Evolutionary conservation across 805 yeast species (phyloP), one percentile per base, ranked within the genome.

Genomic region (Sungouiozyma intestinalis): DNA sequence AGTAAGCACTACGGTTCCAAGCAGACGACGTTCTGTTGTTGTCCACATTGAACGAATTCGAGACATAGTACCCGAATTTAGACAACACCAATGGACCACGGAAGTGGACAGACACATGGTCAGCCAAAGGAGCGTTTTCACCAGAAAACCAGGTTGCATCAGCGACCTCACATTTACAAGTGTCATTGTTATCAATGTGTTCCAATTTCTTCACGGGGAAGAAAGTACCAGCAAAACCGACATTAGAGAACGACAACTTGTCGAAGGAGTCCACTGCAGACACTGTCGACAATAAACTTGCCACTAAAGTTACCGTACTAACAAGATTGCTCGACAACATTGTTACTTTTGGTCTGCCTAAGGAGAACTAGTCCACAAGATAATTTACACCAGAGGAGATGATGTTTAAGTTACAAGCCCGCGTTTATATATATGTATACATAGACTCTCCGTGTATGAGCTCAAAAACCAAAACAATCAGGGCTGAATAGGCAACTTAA

Each of bases 21-120:
- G 64, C 65, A 18, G 69, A 68, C 16, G 69, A 58, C 29, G 68
- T 55, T 37, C 52, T 40, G 31, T 42, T 46, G 42, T 53, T 50
- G 36, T 48, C 45, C n/a, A 56, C 48, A 37, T 44, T 52, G 48
- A 66, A 77, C 21, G 63, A 55, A 3, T 66, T 65, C 14, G 78
- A 50, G n/a, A 68, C 67, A 55, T 78, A 82, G 50, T 65, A 77
- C 4, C 77, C 88, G 55, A 81, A 82, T 49, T 74, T 67, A 43
- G 64, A 65, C 50, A 82, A 66, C 8, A 66, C 60, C 45, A 82
- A 60, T 3, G 92, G 92, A 29, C 92, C 92, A 63, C 92, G 74
- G 58, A 82, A 73, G 57, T 82, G 92, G 9, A 82, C 87, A 1
- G 86, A 77, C 11, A 82, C 65, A 48, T 76, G 84, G 42, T 71